Evolutionary conservation across 257 asterid species (phyloP).

Genomic region (Capsicum rhomboideum): DNA sequence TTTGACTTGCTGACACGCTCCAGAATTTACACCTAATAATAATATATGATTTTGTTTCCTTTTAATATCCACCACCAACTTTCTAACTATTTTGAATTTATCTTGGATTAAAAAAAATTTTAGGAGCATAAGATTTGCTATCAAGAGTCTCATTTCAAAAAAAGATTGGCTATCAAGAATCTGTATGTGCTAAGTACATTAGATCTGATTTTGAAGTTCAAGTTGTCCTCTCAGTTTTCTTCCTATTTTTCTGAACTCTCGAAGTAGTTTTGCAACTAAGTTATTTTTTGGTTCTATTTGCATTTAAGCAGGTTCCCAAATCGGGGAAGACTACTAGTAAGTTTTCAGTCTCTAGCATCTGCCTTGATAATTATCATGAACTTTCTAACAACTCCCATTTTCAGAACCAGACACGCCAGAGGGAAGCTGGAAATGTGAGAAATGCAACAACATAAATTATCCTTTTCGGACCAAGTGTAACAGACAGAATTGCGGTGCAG

Average conservation of each 20-base stretch:
- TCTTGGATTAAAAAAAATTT: background rate
- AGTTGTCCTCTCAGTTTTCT: background rate
- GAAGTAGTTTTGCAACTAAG: background rate
- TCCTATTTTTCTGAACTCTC: background rate
- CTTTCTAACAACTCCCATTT: background rate
- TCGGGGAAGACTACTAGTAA: conserved; percentile 60
- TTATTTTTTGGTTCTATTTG: background rate
- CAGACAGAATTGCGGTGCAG: conserved; percentile 94
- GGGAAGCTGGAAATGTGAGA: conserved; percentile 95
- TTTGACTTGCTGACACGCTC: conserved; percentile 15
- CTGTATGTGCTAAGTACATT: background rate
- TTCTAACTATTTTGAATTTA: background rate
- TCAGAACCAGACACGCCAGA: conserved; percentile 79
- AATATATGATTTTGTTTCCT: background rate
- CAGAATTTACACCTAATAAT: background rate
- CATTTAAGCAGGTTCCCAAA: conserved; percentile 46
- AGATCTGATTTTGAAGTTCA: background rate
- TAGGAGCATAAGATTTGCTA: background rate
- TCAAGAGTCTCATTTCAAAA: background rate
- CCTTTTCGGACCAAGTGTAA: conserved; percentile 91
- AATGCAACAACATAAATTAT: conserved; percentile 82
- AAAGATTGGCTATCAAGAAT: background rate
- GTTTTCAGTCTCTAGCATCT: conserved; percentile 14
- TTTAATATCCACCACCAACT: background rate
- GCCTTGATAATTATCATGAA: background rate